phyloP scores from a whole-genome alignment of 352 stramenopile species.

The Phytophthora idaei region DNA sequence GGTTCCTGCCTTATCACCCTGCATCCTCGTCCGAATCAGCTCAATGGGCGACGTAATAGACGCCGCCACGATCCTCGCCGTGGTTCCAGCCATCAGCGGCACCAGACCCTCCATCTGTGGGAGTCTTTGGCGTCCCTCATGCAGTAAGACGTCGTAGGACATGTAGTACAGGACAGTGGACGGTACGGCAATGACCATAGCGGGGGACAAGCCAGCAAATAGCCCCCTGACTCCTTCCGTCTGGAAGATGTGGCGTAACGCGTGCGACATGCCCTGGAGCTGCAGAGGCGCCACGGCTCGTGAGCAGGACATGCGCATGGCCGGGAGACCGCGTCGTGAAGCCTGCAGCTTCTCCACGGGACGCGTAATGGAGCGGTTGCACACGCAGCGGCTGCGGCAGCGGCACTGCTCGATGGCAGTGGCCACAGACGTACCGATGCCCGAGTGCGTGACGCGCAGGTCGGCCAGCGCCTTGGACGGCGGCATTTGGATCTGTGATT shows the following conservation, averaged over 20 bases:
- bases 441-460: slow-evolving; percentile 24
- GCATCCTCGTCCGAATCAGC: slow-evolving; percentile 89
- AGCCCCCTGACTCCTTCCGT: slow-evolving; percentile 78
- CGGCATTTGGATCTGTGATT: slow-evolving; percentile 63
- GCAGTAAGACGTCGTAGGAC: slow-evolving; percentile 90
- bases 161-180: slow-evolving; percentile 96
- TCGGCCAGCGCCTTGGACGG: slow-evolving; percentile 20
- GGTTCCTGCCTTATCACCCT: slow-evolving; percentile 40
- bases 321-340: slow-evolving; percentile 34
- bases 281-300: slow-evolving; percentile 37
- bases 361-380: slow-evolving; percentile 58
- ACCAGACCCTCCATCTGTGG: slow-evolving; percentile 47
- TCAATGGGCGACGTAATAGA: slow-evolving; percentile 89
- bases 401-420: slow-evolving; percentile 45
- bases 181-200: slow-evolving; percentile 93
- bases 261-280: slow-evolving; percentile 63
- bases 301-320: slow-evolving; percentile 56
- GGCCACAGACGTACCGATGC: slow-evolving; percentile 21
- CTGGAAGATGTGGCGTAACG: slow-evolving; percentile 78
- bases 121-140: slow-evolving; percentile 45
- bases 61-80: slow-evolving; percentile 72
- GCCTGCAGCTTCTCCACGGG: slow-evolving; percentile 46
- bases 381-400: slow-evolving; percentile 56
- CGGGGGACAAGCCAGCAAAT: slow-evolving; percentile 91
- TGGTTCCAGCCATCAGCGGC: slow-evolving; percentile 71